phyloP scores from a whole-genome alignment of 176 grass and related monocot species.

The Saccharum spontaneum region DNA sequence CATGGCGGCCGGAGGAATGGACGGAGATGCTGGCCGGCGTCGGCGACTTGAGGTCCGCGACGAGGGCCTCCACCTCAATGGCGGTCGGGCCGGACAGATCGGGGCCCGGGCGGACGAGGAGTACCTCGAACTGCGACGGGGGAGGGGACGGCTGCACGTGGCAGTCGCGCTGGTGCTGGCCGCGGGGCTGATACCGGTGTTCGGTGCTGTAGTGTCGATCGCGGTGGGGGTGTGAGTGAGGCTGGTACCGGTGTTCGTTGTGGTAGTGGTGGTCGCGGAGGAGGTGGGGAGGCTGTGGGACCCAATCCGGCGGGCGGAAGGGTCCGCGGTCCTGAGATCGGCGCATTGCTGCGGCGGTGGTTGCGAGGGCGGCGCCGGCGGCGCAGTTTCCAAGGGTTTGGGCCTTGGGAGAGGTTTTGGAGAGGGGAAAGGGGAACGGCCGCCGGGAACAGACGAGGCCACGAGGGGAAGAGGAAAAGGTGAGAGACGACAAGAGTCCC shows the following conservation, averaged over 20 bases:
- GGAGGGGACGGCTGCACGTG: not conserved
- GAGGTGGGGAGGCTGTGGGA: not conserved
- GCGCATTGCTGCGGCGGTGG: slow-evolving; percentile 28
- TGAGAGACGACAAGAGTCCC: not conserved
- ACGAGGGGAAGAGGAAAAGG: not conserved
- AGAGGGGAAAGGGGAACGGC: slow-evolving; percentile 8
- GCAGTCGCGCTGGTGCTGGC: slow-evolving; percentile 1
- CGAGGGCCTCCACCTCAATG: slow-evolving; percentile 50
- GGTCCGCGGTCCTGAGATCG: slow-evolving; percentile 33
- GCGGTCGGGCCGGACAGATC: slow-evolving; percentile 15
- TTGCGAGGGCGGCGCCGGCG: not conserved
- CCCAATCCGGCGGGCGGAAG: slow-evolving; percentile 42
- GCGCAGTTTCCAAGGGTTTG: slow-evolving; percentile 28
- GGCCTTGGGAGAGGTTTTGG: slow-evolving; percentile 25
- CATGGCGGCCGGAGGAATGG: slow-evolving; percentile 34
- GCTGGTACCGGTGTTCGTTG: not conserved
- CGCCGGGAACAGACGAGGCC: not conserved
- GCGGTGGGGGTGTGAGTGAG: not conserved
- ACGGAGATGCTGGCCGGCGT: slow-evolving; percentile 27
- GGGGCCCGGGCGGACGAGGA: slow-evolving; percentile 34
- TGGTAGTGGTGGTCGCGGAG: slow-evolving; percentile 13
- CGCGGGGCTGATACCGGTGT: not conserved
- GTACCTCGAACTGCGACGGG: slow-evolving; percentile 31
- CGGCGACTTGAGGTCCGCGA: slow-evolving; percentile 31
- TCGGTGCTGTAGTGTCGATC: slow-evolving; percentile 6